Evolutionary conservation across 2,329 filamentous ascomycete genomes (phyloP).

Genomic region (Rosellinia necatrix): DNA sequence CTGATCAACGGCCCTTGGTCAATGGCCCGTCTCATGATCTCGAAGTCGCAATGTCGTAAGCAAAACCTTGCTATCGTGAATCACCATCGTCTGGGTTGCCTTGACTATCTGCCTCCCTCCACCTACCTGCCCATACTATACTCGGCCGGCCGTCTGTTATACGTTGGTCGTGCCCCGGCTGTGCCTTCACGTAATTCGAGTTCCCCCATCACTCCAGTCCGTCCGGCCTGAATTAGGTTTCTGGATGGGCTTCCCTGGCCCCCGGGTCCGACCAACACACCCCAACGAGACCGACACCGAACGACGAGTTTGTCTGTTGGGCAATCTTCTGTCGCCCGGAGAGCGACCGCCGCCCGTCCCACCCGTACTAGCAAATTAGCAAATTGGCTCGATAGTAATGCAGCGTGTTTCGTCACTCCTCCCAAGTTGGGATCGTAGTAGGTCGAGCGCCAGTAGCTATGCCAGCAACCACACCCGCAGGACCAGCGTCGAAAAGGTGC

Average conservation of each 20-base stretch:
- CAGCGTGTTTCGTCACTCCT: slow-evolving; percentile 53
- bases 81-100: too few species aligned
- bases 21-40: slow-evolving; percentile 16
- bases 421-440: slow-evolving; percentile 43
- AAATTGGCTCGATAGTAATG: slow-evolving; percentile 41
- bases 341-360: slow-evolving; percentile 24
- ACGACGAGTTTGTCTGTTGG: neutral
- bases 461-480: slow-evolving; percentile 41
- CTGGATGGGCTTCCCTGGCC: slow-evolving; percentile 15
- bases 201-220: slow-evolving; percentile 13
- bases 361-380: slow-evolving; percentile 14
- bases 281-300: slow-evolving; percentile 11
- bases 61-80: slow-evolving; percentile 15
- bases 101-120: neutral
- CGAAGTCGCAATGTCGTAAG: slow-evolving; percentile 15
- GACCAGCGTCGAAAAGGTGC: slow-evolving; percentile 45
- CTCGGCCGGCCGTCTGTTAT: neutral
- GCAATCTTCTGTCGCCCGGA: slow-evolving; percentile 4
- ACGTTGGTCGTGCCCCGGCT: slow-evolving; percentile 1
- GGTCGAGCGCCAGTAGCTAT: slow-evolving; percentile 44
- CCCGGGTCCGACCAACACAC: slow-evolving; percentile 18
- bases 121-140: neutral
- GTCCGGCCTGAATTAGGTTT: slow-evolving; percentile 8
- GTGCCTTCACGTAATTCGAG: slow-evolving; percentile 10
- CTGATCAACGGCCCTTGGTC: slow-evolving; percentile 22